Evolutionary conservation across 1,284 basidiomycete genomes (phyloP), one percentile per base, ranked within the genome.

Genomic region (Tetrapyrgos nigripes): DNA sequence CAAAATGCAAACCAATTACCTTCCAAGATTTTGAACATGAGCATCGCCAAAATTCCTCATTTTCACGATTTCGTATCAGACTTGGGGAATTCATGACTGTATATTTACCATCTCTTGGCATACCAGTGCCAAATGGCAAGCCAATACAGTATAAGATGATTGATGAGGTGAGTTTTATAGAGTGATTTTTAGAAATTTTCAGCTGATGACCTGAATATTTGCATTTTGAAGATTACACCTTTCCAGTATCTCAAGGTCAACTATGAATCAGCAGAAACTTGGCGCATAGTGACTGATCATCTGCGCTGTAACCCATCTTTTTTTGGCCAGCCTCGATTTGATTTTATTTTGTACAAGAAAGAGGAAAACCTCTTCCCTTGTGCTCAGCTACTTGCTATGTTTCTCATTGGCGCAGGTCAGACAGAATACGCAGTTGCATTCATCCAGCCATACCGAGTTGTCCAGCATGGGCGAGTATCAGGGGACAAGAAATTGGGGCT

Each of bases 221-320:
- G 72, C 11, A 10, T 28, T 11, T 35, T 24, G 11, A 52, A 23
- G 68, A 69, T 56, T 69, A 66, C 58, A 4, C 55, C 35, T 24
- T 61, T 40, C 27, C 61, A 57, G 17, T 70, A 57, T 46, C 35
- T 76, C 19, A 69, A 67, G 35, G 65, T 71, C 3, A 57, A 58
- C 26, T 76, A 72, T 61, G 61, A 67, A 35, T 72, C 65, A 10
- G 53, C 24, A 2, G 63, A 68, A 1, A 63, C 66, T 28, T 74
- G 74, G 72, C 24, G 54, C 13, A 27, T 60, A n/a, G 50, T 49
- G 14, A 62, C 55, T 3, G 70, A 75, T 50, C 62, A 65, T 48
- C 57, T 76, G 3, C 62, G 66, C 6, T 74, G 71, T 49, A 72
- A 67, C 50, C 75, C 75, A 3, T 46, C 47, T 2, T 75, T 75